Base-by-base conservation (phyloP, 306 rosid genomes). In the Lagenaria siceraria region DNA sequence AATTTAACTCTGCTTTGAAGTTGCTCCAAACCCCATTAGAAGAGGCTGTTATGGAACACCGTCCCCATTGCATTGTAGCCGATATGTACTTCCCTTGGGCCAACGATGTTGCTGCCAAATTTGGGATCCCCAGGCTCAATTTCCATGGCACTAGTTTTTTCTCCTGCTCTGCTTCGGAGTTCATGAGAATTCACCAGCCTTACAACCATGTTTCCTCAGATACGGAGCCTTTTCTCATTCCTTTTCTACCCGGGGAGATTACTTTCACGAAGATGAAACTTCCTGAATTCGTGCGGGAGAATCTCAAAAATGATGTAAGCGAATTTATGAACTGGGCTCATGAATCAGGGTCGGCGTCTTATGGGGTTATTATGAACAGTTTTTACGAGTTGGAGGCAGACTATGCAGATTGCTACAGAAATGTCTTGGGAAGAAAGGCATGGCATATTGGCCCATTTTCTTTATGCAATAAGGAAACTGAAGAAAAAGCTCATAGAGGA, bases 81-180 rank as follows among this genome's bases (percentile, higher is more conserved):
- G 96, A 84, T 82, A 42, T 51, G 58, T 78, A 82, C 64, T 88
- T 79, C 70, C 88, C 91, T 2, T 87, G 88, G 88, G 66, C 83
- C 0, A 61, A 75, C 0, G 87, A 88, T 31, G 83, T 86, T 3
- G 90, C 93, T 1, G 82, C 83, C 0, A 87, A 85, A 31, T 79
- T 80, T n/a, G 81, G 79, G 0, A 86, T 92, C 71, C 97, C 93
- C 0, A 82, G 89, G 86, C 27, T 90, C 18, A 82, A 80, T 53
- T 92, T 92, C 29, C 84, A 85, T 12, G 96, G 90, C 0, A 46
- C 78, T 4, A 66, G 93, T 4, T 87, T 79, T 59, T 84, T 90
- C 53, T 80, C 93, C 4, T 8, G 75, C 1, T 85, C 85, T 64
- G 84, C 83, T 6, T 8, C 0, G 0, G 86, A 81, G 3, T 74